phyloP scores from a whole-genome alignment of 306 rosid genomes.

The Clitoria ternatea region DNA sequence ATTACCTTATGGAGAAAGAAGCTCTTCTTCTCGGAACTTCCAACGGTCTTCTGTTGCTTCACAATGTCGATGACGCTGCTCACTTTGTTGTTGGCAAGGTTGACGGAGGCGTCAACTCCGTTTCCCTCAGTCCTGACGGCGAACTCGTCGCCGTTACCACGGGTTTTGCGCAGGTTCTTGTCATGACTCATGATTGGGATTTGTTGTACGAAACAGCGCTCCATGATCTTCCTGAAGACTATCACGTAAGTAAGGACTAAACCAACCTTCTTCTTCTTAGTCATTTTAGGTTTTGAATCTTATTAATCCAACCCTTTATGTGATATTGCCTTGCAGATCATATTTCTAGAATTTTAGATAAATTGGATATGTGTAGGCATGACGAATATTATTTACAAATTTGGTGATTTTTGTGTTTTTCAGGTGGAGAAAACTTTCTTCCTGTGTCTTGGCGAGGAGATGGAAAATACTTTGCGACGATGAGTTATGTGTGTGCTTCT shows the following conservation, averaged over 20 bases:
- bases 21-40: conserved; percentile 77
- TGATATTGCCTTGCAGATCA: too few species aligned
- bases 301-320: too few species aligned
- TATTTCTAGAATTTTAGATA: too few species aligned
- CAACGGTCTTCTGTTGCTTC: conserved; percentile 59
- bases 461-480: conserved; percentile 78
- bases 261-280: conserved; percentile 39
- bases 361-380: background rate
- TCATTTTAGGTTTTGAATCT: too few species aligned
- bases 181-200: conserved; percentile 96
- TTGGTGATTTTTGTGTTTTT: conserved; percentile 12
- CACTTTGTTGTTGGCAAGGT: conserved; percentile 67
- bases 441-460: conserved; percentile 92
- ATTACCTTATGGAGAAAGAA: conserved; percentile 92
- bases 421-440: conserved; percentile 52
- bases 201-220: conserved; percentile 69
- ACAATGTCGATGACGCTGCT: conserved; percentile 42
- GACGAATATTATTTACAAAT: background rate
- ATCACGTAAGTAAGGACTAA: conserved; percentile 82
- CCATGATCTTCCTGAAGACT: conserved; percentile 40
- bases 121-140: conserved; percentile 93
- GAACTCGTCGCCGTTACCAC: conserved; percentile 60
- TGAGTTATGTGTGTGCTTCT: conserved; percentile 38
- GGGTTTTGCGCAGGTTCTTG: conserved; percentile 62
- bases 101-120: conserved; percentile 72